phyloP scores from a whole-genome alignment of 768 basidiomycete genomes.

The Lactarius psammicola region DNA sequence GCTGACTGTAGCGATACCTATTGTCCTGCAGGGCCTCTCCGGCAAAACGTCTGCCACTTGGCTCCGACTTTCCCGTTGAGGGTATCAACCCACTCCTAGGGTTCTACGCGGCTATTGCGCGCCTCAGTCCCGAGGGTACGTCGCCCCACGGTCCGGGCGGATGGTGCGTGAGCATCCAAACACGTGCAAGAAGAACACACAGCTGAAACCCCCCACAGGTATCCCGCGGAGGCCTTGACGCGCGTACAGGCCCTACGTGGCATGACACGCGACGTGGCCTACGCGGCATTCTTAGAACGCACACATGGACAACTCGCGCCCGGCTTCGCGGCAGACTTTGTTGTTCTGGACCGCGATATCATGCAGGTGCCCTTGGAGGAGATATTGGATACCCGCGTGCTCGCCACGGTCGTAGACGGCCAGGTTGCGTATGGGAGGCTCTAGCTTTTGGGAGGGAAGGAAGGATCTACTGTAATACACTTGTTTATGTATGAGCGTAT shows the following conservation, averaged over 20 bases:
- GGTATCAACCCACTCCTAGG: constrained; percentile 84
- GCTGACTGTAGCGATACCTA: not conserved
- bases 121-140: constrained; percentile 61
- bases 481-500: no score
- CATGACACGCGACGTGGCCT: constrained; percentile 88
- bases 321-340: constrained; percentile 88
- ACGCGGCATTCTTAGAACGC: constrained; percentile 77
- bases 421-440: constrained; percentile 56
- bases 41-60: constrained; percentile 65
- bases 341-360: constrained; percentile 78
- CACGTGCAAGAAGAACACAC: not conserved
- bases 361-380: constrained; percentile 61
- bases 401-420: constrained; percentile 76
- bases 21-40: constrained; percentile 45
- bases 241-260: constrained; percentile 82
- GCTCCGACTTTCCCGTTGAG: constrained; percentile 95
- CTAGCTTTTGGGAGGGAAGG: not conserved
- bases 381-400: constrained; percentile 63
- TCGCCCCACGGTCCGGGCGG: constrained; percentile 83
- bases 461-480: no score
- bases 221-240: constrained; percentile 68
- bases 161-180: constrained; percentile 55
- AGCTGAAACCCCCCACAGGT: constrained; percentile 56
- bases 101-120: constrained; percentile 85
- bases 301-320: constrained; percentile 65